Conservation (phyloP, 306 rosid species). For the Trifolium repens region DNA sequence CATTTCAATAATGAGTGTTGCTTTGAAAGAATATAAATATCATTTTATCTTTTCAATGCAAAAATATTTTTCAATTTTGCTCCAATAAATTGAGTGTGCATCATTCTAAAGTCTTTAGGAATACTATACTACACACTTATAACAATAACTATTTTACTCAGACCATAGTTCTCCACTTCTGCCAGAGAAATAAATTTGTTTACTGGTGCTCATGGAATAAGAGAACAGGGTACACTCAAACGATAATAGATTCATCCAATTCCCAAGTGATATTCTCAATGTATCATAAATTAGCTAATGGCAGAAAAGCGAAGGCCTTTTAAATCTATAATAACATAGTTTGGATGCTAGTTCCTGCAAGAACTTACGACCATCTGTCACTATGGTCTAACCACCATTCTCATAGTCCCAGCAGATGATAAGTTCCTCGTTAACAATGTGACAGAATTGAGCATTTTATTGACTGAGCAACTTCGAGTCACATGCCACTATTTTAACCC, state of each 20-base stretch:
- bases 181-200: too few species aligned
- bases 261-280: conserved; percentile 39
- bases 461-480: conserved; percentile 91
- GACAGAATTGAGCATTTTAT: conserved; percentile 44
- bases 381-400: conserved; percentile 41
- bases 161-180: too few species aligned
- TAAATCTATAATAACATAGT: conserved; percentile 46
- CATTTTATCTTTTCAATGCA: too few species aligned
- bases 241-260: conserved; percentile 39
- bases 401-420: conserved; percentile 33
- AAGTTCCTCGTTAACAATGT: conserved; percentile 30
- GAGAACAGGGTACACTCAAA: conserved; percentile 2
- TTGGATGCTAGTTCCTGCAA: conserved; percentile 46
- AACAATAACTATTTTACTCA: too few species aligned
- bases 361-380: conserved; percentile 36
- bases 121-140: too few species aligned
- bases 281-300: conserved; percentile 47
- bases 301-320: conserved; percentile 45
- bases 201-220: neutral
- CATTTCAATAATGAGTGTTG: too few species aligned
- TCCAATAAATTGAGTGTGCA: too few species aligned
- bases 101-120: too few species aligned
- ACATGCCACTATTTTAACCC: conserved; percentile 94
- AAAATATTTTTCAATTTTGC: too few species aligned
- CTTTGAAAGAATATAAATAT: too few species aligned